These are phyloP conservation scores for Ceratorhiza oryzae-sativae DNA, from an alignment of 1,284 basidiomycete genomes.

Conservation along the genomic window DNA sequence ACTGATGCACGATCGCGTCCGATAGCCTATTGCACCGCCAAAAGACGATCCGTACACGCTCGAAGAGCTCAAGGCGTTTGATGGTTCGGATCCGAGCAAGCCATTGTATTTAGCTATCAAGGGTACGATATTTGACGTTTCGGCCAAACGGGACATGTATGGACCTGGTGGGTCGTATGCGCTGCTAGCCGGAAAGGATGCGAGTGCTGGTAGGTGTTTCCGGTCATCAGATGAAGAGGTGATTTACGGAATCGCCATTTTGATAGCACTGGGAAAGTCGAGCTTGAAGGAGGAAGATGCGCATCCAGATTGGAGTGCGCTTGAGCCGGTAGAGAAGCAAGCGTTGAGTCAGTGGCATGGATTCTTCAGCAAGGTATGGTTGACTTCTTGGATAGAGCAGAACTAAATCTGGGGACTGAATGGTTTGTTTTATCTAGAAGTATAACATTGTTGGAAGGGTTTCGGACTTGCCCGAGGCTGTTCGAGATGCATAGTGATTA, in stretches of 20 bases:
- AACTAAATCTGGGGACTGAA: neutral
- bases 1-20: neutral
- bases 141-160: slow-evolving; percentile 81
- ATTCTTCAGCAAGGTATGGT: slow-evolving; percentile 32
- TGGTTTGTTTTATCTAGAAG: neutral
- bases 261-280: slow-evolving; percentile 31
- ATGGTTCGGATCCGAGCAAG: slow-evolving; percentile 68
- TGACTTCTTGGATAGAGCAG: neutral
- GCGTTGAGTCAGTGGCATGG: slow-evolving; percentile 34
- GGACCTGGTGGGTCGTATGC: slow-evolving; percentile 60
- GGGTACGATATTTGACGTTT: slow-evolving; percentile 89
- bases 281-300: slow-evolving; percentile 32
- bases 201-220: slow-evolving; percentile 29
- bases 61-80: slow-evolving; percentile 70
- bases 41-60: slow-evolving; percentile 79
- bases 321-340: slow-evolving; percentile 8
- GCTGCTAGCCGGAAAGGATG: slow-evolving; percentile 32
- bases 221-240: too few relatives aligned
- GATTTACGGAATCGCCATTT: neutral
- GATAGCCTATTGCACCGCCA: slow-evolving; percentile 64
- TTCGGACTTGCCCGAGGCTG: slow-evolving; percentile 33
- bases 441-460: slow-evolving; percentile 34
- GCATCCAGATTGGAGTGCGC: slow-evolving; percentile 17
- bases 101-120: slow-evolving; percentile 91
- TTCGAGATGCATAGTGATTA: slow-evolving; percentile 7